These are phyloP conservation scores for Starmera amethionina DNA, from an alignment of 805 yeast species.

Conservation along the genomic window DNA sequence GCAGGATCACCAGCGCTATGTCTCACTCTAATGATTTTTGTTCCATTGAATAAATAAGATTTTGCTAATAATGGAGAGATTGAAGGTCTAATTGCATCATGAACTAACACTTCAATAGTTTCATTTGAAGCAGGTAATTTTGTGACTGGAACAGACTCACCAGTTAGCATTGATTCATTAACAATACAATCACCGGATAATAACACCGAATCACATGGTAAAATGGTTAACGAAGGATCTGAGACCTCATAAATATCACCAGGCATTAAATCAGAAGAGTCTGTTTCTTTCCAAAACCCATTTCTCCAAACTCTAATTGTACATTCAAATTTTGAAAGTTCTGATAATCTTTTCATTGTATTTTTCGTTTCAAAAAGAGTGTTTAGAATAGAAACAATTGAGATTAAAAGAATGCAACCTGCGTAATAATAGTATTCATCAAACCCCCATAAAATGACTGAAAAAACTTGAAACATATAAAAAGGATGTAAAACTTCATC, in stretches of 20 bases:
- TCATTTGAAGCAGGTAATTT: constrained; percentile 61
- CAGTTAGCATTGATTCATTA: constrained; percentile 97
- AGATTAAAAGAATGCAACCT: constrained; percentile 78
- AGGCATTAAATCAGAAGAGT: constrained; percentile 77
- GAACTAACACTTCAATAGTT: constrained; percentile 43
- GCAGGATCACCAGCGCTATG: constrained; percentile 50
- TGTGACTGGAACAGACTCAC: constrained; percentile 95
- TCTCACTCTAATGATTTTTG: constrained; percentile 77
- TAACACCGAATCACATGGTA: constrained; percentile 87
- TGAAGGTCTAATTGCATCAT: constrained; percentile 44
- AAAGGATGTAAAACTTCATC: constrained; percentile 95
- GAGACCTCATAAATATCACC: constrained; percentile 93
- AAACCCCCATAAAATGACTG: constrained; percentile 82
- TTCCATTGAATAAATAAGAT: constrained; percentile 79
- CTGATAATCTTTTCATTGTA: constrained; percentile 61
- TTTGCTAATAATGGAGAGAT: constrained; percentile 59
- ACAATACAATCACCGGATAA: constrained; percentile 90
- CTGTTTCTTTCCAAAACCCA: constrained; percentile 81
- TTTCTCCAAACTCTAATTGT: constrained; percentile 85
- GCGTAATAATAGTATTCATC: constrained; percentile 95
- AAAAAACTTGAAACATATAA: constrained; percentile 88
- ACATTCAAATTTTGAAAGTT: constrained; percentile 65
- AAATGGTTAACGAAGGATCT: constrained; percentile 61
- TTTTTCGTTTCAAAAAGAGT: constrained; percentile 80
- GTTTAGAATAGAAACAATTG: constrained; percentile 68